Evolutionary conservation across 345 rosid species (phyloP).

Genomic region (Crucihimalaya himalaica): DNA sequence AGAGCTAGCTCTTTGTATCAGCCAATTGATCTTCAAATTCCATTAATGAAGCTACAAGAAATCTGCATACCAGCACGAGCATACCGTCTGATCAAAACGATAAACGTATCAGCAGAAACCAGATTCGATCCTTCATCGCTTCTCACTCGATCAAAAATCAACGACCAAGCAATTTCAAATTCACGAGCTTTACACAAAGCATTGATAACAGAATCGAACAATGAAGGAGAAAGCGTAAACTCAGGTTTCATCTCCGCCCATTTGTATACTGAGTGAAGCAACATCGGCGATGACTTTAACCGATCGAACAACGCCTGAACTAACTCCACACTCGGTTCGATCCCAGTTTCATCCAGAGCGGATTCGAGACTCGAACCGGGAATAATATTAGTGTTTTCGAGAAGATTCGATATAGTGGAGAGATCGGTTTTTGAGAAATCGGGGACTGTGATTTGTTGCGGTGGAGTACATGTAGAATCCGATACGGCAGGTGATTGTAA

Average conservation of each 20-base stretch:
- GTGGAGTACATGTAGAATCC: slow-evolving; percentile 26
- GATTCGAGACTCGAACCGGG: slow-evolving; percentile 53
- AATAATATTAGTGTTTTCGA: slow-evolving; percentile 45
- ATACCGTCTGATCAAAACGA: slow-evolving; percentile 74
- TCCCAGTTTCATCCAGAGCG: slow-evolving; percentile 55
- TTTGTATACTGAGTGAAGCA: slow-evolving; percentile 58
- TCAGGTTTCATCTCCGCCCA: slow-evolving; percentile 77
- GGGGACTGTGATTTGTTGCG: slow-evolving; percentile 24
- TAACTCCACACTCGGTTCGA: slow-evolving; percentile 55
- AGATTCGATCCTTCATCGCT: slow-evolving; percentile 38
- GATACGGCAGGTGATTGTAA: slow-evolving; percentile 35
- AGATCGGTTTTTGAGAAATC: slow-evolving; percentile 47
- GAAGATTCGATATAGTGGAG: slow-evolving; percentile 52
- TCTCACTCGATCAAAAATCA: slow-evolving; percentile 57
- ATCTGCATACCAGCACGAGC: slow-evolving; percentile 67
- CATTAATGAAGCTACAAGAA: slow-evolving; percentile 16
- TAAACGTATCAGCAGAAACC: slow-evolving; percentile 68
- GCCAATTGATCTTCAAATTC: neutral
- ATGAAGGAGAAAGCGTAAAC: slow-evolving; percentile 46
- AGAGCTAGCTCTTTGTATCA: neutral
- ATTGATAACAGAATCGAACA: slow-evolving; percentile 55
- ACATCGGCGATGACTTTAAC: slow-evolving; percentile 66
- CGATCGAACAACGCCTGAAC: slow-evolving; percentile 54
- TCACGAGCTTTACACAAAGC: slow-evolving; percentile 66
- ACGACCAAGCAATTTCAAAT: slow-evolving; percentile 70